Conservation (phyloP, 2,329 filamentous ascomycete genomes). For the Cytospora leucostoma region DNA sequence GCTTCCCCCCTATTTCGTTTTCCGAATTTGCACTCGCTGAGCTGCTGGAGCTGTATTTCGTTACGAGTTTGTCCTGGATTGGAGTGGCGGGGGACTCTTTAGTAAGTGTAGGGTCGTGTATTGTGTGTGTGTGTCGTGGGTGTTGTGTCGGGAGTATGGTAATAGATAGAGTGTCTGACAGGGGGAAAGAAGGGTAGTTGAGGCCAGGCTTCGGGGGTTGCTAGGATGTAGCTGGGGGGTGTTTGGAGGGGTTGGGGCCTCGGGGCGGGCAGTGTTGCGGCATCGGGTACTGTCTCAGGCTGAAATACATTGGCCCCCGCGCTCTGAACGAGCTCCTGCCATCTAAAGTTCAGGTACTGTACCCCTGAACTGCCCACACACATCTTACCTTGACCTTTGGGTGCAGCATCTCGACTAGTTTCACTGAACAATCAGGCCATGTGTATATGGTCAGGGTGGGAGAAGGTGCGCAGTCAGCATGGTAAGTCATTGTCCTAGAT, state of each 20-base stretch:
- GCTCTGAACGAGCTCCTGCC: conserved; percentile 10
- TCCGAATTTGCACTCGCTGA: not conserved
- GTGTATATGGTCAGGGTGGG: not conserved
- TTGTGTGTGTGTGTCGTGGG: conserved; percentile 5
- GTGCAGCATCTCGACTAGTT: not conserved
- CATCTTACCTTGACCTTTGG: not conserved
- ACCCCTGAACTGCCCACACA: conserved; percentile 17
- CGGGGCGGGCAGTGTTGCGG: conserved; percentile 4
- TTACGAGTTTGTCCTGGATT: too few species aligned
- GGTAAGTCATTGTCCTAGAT: too few species aligned
- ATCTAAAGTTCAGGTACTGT: not conserved
- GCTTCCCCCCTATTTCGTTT: not conserved
- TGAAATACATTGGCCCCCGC: conserved; percentile 12
- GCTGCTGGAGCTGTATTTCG: too few species aligned
- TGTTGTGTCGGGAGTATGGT: too few species aligned
- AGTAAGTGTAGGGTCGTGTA: not conserved
- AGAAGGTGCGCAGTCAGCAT: too few species aligned
- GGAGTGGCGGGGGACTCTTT: too few species aligned
- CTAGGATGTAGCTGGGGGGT: not conserved
- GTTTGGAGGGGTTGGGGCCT: not conserved
- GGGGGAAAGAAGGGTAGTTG: too few species aligned
- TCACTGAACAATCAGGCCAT: conserved; percentile 5
- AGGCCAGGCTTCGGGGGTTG: not conserved
- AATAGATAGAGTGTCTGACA: not conserved
- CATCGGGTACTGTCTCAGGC: conserved; percentile 16